Conservation (phyloP, 805 yeast species). For the Candida adriatica region DNA sequence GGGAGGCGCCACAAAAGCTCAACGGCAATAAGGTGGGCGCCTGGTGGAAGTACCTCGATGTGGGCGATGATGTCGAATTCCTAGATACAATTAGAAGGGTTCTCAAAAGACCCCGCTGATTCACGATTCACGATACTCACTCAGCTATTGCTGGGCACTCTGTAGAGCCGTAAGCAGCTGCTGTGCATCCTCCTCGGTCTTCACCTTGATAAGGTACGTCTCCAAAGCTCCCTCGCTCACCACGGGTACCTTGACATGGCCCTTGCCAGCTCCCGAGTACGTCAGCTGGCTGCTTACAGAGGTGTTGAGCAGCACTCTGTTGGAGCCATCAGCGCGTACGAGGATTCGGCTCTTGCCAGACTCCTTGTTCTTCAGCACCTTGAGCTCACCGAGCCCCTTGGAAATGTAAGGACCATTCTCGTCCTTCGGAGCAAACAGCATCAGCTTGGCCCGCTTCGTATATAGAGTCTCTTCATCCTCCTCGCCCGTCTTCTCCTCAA, state of each 20-base stretch:
- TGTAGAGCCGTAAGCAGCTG: conserved; percentile 34
- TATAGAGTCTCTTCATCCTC: conserved; percentile 65
- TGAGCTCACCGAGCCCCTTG: conserved; percentile 78
- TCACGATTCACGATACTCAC: neutral
- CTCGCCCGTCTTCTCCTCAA: conserved; percentile 70
- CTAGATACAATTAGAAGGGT: conserved; percentile 34
- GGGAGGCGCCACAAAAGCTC: conserved; percentile 24
- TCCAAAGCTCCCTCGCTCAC: conserved; percentile 50
- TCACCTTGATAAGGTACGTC: conserved; percentile 69
- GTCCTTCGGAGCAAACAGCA: conserved; percentile 47
- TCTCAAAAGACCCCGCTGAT: conserved; percentile 17
- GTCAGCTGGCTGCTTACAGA: conserved; percentile 48
- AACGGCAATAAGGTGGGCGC: conserved; percentile 13
- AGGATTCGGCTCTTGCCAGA: conserved; percentile 62
- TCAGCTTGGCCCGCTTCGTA: conserved; percentile 65
- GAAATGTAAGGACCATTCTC: conserved; percentile 40
- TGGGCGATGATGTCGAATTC: conserved; percentile 46
- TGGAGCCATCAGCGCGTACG: conserved; percentile 85
- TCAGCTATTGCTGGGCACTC: conserved; percentile 9
- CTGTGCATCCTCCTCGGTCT: conserved; percentile 63
- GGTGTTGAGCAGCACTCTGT: conserved; percentile 68
- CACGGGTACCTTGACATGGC: conserved; percentile 61
- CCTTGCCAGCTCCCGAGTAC: conserved; percentile 58
- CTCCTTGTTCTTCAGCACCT: conserved; percentile 54
- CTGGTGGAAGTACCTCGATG: conserved; percentile 33